Evolutionary conservation across 192 early-diverging fungal genomes (phyloP), one percentile per base, ranked within the genome.

Genomic region (Gryganskiella cystojenkinii): DNA sequence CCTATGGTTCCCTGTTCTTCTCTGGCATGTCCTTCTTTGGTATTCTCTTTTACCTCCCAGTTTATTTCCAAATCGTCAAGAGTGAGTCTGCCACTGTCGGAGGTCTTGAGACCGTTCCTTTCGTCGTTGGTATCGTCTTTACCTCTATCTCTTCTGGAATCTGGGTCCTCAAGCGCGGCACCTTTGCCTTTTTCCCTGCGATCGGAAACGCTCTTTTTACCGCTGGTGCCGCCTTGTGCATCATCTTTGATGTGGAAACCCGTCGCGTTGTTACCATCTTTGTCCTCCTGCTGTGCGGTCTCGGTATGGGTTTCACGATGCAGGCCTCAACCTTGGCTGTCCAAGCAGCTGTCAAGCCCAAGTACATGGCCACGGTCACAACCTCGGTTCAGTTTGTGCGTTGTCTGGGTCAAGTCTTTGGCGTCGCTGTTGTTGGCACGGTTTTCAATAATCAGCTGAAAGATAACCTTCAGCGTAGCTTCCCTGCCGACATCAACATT

Each of bases 61-160:
- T 84, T 0, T 84, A 65, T 37, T 81, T 84, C 60, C 82, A 84
- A 33, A 67, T 68, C 47, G 47, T 54, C 35, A 51, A 40, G n/a
- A 8, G 10, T 1, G 52, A 53, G 20, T 43, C 52, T 4, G 82
- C 82, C n/a, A 84, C 76, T 20, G 52, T 64, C 60, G 81, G 73
- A 3, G 82, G 82, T 66, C 60, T 84, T 15, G 70, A 80, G 28
- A 46, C 79, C 22, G 72, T 84, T 45, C 79, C 80, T 6, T 65
- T 84, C 69, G 68, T 81, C 43, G 35, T 81, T 61, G 49, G 67
- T 9, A 55, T 73, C 14, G 44, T 56, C 47, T 34, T 61, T 24
- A 30, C 49, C 15, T 65, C 79, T 6, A 70, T 69, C 2, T 20
- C 35, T 15, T 30, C 56, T 20, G 82, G 82, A 13, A 35, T 53